These are phyloP conservation scores for Amoebophrya sp. DNA, from an alignment of 169 alveolate genomes.

Conservation along the genomic window DNA sequence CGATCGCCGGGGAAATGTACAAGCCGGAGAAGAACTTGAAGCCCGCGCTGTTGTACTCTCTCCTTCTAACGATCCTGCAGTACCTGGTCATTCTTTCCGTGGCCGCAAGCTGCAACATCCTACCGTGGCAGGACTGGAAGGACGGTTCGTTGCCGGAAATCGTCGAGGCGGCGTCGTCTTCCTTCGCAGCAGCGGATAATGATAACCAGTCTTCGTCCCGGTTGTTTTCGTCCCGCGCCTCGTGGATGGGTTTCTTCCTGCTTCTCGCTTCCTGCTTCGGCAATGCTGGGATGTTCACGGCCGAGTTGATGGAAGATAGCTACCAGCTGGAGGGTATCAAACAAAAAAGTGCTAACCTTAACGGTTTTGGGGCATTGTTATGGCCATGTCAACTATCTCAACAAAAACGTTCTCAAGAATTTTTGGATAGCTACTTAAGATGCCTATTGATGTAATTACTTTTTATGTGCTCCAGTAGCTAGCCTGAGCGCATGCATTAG, in stretches of 20 bases:
- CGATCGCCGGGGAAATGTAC: slow-evolving; percentile 31
- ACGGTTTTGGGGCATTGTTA: too few relatives aligned
- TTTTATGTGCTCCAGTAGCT: too few relatives aligned
- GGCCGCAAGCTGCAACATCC: slow-evolving; percentile 11
- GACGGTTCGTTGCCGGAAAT: slow-evolving; percentile 28
- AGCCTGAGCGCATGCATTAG: too few relatives aligned
- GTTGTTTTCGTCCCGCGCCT: too few relatives aligned
- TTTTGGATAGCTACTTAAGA: too few relatives aligned
- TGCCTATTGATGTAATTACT: too few relatives aligned
- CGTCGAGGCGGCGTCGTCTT: slow-evolving; percentile 3
- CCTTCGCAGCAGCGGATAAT: too few relatives aligned
- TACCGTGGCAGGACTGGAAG: slow-evolving; percentile 28
- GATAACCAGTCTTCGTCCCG: too few relatives aligned
- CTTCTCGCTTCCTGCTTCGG: slow-evolving; percentile 20
- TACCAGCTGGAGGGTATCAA: slow-evolving; percentile 30
- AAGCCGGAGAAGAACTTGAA: neutral
- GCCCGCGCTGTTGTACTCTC: slow-evolving; percentile 24
- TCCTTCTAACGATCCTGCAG: neutral
- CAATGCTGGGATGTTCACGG: slow-evolving; percentile 25
- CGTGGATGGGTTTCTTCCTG: neutral
- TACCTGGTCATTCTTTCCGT: slow-evolving; percentile 10
- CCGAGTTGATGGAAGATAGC: slow-evolving; percentile 34
- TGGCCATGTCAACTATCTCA: too few relatives aligned
- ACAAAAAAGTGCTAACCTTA: too few relatives aligned
- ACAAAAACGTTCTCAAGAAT: too few relatives aligned